Evolutionary conservation across 2,329 filamentous ascomycete genomes (phyloP).

Genomic region (Plectosphaerella plurivora): DNA sequence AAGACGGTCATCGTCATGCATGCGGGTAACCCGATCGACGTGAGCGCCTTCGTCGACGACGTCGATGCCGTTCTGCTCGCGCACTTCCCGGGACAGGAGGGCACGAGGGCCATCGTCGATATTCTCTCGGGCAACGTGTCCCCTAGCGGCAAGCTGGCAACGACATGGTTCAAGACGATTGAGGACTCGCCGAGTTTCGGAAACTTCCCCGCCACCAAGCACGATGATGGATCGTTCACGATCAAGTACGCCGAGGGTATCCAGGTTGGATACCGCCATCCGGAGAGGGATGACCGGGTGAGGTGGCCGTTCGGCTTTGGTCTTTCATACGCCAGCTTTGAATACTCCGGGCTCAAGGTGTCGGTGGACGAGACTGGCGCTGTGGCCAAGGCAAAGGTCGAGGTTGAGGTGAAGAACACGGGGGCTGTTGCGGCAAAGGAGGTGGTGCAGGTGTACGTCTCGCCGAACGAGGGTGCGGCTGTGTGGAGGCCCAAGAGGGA

Average conservation of each 20-base stretch:
- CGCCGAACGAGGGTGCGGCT: constrained; percentile 11
- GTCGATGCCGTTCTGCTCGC: constrained; percentile 8
- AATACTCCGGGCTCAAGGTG: constrained; percentile 1
- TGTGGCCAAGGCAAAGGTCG: constrained; percentile 1
- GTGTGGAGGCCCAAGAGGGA: constrained; percentile 41
- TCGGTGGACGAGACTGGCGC: constrained; percentile 10
- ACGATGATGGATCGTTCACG: constrained; percentile 17
- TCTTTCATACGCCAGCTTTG: constrained; percentile 63
- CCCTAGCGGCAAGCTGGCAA: constrained; percentile 58
- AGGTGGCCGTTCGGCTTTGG: constrained; percentile 62
- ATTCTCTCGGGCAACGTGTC: constrained; percentile 59
- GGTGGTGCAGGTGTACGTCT: constrained; percentile 24
- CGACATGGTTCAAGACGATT: constrained; percentile 57
- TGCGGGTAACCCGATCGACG: constrained; percentile 52
- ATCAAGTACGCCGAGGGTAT: constrained; percentile 57
- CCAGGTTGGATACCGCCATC: constrained; percentile 61
- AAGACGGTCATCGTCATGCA: constrained; percentile 60
- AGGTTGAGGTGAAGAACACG: constrained; percentile 41
- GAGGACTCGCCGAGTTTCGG: constrained; percentile 65
- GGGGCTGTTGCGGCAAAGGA: constrained; percentile 18
- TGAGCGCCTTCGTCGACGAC: constrained; percentile 8
- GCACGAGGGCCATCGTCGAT: constrained; percentile 44
- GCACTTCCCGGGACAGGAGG: constrained; percentile 11
- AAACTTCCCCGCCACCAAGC: constrained; percentile 45
- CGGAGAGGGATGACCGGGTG: constrained; percentile 15